A percentile compares a stretch with the other conserved stretches of the same genome.
These are phyloP conservation scores for Xylariaceae sp. DNA, from an alignment of 2,329 filamentous ascomycete genomes.

Conservation along the genomic window DNA sequence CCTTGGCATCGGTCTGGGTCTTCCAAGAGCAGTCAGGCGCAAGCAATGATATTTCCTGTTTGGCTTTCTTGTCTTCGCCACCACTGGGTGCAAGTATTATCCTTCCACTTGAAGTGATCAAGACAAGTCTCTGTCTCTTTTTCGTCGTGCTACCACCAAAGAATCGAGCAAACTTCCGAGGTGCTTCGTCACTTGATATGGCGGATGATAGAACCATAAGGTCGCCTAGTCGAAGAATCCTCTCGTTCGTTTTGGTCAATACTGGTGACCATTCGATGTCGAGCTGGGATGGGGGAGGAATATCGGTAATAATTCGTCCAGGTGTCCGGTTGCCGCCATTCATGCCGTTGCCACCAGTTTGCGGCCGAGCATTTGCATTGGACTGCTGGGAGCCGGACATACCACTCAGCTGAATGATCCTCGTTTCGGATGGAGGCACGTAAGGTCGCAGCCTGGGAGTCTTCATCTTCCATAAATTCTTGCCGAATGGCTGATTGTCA, in stretches of 20 bases:
- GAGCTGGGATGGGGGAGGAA: conserved; percentile 92
- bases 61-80: conserved; percentile 93
- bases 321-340: conserved; percentile 60
- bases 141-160: conserved; percentile 90
- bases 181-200: conserved; percentile 67
- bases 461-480: conserved; percentile 82
- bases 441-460: conserved; percentile 85
- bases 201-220: conserved; percentile 79
- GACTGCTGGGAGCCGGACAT: conserved; percentile 34
- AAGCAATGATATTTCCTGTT: conserved; percentile 85
- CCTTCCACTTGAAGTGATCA: conserved; percentile 89
- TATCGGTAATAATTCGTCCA: conserved; percentile 83
- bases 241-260: conserved; percentile 83
- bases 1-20: conserved; percentile 80
- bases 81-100: conserved; percentile 88
- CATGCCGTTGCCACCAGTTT: conserved; percentile 36
- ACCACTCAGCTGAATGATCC: conserved; percentile 71
- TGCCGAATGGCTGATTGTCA: conserved; percentile 79
- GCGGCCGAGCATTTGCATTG: conserved; percentile 26
- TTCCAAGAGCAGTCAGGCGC: conserved; percentile 73
- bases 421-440: conserved; percentile 70
- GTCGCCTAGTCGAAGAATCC: conserved; percentile 92
- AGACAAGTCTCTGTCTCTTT: conserved; percentile 87
- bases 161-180: conserved; percentile 90
- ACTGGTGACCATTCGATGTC: conserved; percentile 99